Evolutionary conservation across 768 basidiomycete species (phyloP), one percentile per base, ranked within the genome.

Genomic region (Lepiota venenata): DNA sequence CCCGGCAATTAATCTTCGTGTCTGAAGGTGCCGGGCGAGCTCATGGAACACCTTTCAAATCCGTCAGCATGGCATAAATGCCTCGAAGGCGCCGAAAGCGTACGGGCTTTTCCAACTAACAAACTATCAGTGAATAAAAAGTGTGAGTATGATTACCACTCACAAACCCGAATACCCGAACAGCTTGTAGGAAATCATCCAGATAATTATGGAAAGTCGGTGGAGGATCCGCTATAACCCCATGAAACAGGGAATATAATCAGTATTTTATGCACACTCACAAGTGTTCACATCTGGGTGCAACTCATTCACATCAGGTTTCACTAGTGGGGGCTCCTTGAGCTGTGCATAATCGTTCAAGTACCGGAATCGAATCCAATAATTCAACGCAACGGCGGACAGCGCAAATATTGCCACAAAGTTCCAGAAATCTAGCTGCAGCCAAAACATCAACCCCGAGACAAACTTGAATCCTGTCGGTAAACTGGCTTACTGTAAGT

Each of bases 111-210:
- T 99, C 97, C 9, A 86, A 74, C 79, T 80, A 52, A 3, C 39
- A 44, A 11, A 45, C 2, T 14, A 42, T 45, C 11, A 52, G 14
- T 35, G 40, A 50, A 44, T 11, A 15, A 20, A 32, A 48, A 32
- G 12, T 29, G 32, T 32, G 10, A 2, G 32, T 10, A 25, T 15
- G 22, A 15, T 22, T 35, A 10, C 11, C 8, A 74, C 79, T 67
- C 57, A 94, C 79, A 66, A 98, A 98, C 16, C 97, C 97, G 63
- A 99, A 99, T 9, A 99, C 91, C 44, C 95, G 83, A 53, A 99
- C 91, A 10, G 97, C 97, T 61, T 95, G 88, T 51, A 98, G 70
- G 66, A 99, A 98, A 64, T 99, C 97, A 66, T 98, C 96, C 22
- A 98, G 78, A 62, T 98, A 98, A 63, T 96, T 95, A 67, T 96